A percentile compares a stretch with the other conserved stretches of the same genome.
phyloP scores from a whole-genome alignment of 768 basidiomycete species.

The Dacryopinax spathularia region DNA sequence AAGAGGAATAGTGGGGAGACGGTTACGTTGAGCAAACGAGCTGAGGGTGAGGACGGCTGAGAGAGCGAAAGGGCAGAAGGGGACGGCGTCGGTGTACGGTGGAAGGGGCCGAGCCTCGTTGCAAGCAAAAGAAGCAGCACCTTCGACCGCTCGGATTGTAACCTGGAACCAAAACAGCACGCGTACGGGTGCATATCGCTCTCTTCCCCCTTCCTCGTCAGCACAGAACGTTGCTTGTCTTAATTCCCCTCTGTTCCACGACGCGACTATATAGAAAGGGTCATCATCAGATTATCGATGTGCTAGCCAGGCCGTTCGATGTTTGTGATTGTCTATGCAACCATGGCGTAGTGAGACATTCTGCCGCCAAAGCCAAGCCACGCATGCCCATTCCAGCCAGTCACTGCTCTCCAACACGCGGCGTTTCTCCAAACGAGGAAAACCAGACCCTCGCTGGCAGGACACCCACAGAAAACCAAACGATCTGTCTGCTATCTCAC shows the following conservation, averaged over 20 bases:
- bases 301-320: no score
- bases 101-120: conserved; percentile 2
- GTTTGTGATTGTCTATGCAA: no score
- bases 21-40: neutral
- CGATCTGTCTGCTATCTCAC: neutral
- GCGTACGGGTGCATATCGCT: neutral
- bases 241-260: neutral
- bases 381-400: neutral
- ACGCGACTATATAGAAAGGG: neutral
- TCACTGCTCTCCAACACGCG: neutral
- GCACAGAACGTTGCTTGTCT: neutral
- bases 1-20: neutral
- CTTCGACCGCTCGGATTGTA: neutral
- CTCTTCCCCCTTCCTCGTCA: neutral
- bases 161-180: conserved; percentile 4
- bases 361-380: neutral
- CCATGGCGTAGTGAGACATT: neutral
- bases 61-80: neutral
- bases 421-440: neutral
- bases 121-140: conserved; percentile 4
- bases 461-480: neutral
- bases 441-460: neutral
- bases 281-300: neutral
- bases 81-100: neutral
- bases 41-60: neutral